Percentiles rank a stretch among this genome's conserved stretches.
These are phyloP conservation scores for Bertia moriformis DNA, from an alignment of 2,329 filamentous ascomycete genomes.

Conservation along the genomic window DNA sequence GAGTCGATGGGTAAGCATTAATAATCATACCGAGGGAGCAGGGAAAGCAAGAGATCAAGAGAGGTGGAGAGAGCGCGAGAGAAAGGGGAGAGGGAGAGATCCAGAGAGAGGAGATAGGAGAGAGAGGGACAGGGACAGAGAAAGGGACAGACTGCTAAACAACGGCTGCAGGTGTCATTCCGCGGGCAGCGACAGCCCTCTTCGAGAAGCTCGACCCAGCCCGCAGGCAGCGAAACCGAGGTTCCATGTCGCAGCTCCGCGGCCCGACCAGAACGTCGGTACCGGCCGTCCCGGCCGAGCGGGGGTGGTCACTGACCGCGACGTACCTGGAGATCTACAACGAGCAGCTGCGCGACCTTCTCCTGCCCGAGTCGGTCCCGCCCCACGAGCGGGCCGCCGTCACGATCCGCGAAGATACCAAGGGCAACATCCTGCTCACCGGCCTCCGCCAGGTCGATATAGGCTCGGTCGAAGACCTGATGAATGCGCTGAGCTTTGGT, in stretches of 20 bases:
- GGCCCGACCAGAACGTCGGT: slow-evolving; percentile 43
- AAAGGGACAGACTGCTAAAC: too few relatives aligned
- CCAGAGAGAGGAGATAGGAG: too few relatives aligned
- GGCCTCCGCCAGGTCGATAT: slow-evolving; percentile 78
- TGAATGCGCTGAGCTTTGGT: slow-evolving; percentile 79
- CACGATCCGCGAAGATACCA: slow-evolving; percentile 79
- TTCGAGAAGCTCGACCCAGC: slow-evolving; percentile 88
- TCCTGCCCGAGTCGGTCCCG: slow-evolving; percentile 60
- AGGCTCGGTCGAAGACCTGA: slow-evolving; percentile 79
- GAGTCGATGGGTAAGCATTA: slow-evolving; percentile 60
- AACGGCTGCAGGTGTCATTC: slow-evolving; percentile 72
- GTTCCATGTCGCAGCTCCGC: slow-evolving; percentile 64
- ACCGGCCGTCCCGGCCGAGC: slow-evolving; percentile 41
- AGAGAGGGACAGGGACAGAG: too few relatives aligned
- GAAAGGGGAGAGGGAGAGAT: too few relatives aligned
- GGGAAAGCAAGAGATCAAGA: too few relatives aligned
- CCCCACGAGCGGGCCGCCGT: slow-evolving; percentile 60
- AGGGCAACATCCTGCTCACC: slow-evolving; percentile 86
- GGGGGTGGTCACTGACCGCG: slow-evolving; percentile 80
- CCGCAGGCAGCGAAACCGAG: slow-evolving; percentile 37
- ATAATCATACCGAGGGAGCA: too few relatives aligned
- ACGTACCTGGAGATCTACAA: slow-evolving; percentile 98
- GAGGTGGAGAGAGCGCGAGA: too few relatives aligned
- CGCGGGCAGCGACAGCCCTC: slow-evolving; percentile 69
- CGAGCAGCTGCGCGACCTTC: slow-evolving; percentile 79